Percentiles rank a stretch among this genome's conserved stretches.
Conservation (phyloP, 78 protist species). For the Salpingoeca rosetta region DNA sequence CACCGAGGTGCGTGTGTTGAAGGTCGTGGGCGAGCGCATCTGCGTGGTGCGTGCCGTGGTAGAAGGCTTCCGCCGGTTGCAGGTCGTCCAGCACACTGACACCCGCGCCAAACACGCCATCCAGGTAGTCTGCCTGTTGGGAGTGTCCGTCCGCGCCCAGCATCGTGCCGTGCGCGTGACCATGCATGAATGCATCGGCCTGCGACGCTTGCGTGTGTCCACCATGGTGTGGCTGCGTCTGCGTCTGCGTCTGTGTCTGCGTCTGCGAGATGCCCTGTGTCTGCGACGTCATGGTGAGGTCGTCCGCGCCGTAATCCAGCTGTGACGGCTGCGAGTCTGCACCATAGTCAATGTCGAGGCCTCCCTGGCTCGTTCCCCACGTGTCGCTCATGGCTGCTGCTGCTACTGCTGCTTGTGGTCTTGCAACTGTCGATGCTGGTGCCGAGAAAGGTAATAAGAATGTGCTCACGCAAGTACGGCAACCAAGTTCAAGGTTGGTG, state of each 20-base stretch:
- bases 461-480: conserved; percentile 2
- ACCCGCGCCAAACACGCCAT: too few species aligned
- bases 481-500: too few species aligned
- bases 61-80: too few species aligned
- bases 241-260: conserved; percentile 11
- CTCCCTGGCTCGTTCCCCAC: not conserved
- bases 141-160: not conserved
- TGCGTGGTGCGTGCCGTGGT: too few species aligned
- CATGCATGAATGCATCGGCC: not conserved
- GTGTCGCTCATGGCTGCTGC: not conserved
- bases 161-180: not conserved
- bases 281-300: conserved; percentile 21
- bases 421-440: not conserved
- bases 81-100: too few species aligned
- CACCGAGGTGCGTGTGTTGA: too few species aligned
- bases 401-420: not conserved
- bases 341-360: not conserved
- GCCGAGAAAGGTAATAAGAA: not conserved
- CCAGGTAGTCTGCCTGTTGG: too few species aligned
- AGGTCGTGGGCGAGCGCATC: too few species aligned
- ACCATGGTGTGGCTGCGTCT: not conserved
- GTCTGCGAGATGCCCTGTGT: conserved; percentile 14
- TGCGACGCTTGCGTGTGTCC: too few species aligned
- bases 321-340: conserved; percentile 19
- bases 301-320: conserved; percentile 10